These are phyloP conservation scores for Ascochyta clinopodiicola DNA, from an alignment of 2,329 filamentous ascomycete species.

Conservation along the genomic window DNA sequence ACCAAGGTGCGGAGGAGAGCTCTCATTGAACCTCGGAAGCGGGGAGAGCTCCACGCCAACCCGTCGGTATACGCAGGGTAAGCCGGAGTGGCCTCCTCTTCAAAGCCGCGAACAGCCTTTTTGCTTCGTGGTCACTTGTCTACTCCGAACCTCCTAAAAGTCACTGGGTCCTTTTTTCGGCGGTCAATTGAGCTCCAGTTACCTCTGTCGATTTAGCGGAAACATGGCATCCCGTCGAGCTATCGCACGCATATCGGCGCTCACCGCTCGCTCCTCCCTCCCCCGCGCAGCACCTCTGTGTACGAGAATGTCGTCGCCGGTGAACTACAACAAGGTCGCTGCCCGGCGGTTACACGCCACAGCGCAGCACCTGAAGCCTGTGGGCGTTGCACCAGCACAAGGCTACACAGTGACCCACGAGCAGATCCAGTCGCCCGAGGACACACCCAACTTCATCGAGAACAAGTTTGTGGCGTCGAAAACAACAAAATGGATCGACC, in stretches of 20 bases:
- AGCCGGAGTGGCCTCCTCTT: conserved; percentile 24
- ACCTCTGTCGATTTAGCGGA: conserved; percentile 20
- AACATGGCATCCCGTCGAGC: conserved; percentile 56
- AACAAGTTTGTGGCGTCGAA: conserved; percentile 76
- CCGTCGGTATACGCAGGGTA: conserved; percentile 17
- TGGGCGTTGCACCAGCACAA: conserved; percentile 58
- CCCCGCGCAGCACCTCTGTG: conserved; percentile 45
- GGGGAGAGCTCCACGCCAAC: conserved; percentile 24
- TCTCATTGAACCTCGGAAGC: conserved; percentile 15
- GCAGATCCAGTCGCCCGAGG: conserved; percentile 68
- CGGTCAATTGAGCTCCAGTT: conserved; percentile 2
- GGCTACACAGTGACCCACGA: conserved; percentile 75
- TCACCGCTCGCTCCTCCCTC: conserved; percentile 48
- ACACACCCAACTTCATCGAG: conserved; percentile 83
- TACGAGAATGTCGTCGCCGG: conserved; percentile 49
- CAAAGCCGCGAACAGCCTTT: conserved; percentile 22
- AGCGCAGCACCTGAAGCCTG: conserved; percentile 57
- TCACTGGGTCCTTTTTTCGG: conserved; percentile 10
- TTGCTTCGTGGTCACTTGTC: conserved; percentile 5
- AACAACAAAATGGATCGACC: conserved; percentile 75
- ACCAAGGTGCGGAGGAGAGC: not conserved
- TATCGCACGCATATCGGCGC: conserved; percentile 51
- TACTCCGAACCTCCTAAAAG: conserved; percentile 6
- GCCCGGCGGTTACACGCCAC: conserved; percentile 62
- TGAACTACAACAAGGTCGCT: conserved; percentile 49